phyloP scores from a whole-genome alignment of 2,329 filamentous ascomycete genomes.

The Pseudogymnoascus sp. region DNA sequence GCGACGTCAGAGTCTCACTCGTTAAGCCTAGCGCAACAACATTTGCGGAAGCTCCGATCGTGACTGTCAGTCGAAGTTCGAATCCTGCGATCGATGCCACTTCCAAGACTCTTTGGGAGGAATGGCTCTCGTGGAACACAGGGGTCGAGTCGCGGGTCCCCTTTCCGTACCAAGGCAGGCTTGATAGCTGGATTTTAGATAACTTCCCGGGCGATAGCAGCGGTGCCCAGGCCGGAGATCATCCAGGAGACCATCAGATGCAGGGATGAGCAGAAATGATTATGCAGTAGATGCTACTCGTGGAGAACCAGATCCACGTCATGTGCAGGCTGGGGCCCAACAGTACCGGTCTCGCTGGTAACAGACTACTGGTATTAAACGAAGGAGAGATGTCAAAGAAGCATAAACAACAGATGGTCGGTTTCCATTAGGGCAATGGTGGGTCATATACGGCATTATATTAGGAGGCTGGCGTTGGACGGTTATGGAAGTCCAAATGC shows the following conservation, averaged over 20 bases:
- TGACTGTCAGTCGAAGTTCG: constrained; percentile 46
- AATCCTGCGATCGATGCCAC: constrained; percentile 14
- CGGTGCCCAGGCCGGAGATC: background rate
- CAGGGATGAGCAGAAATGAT: background rate
- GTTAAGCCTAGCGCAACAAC: constrained; percentile 70
- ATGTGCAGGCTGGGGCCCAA: background rate
- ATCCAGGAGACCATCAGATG: constrained; percentile 2
- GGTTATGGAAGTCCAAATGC: background rate
- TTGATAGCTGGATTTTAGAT: constrained; percentile 24
- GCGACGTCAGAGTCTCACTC: constrained; percentile 53
- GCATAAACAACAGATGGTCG: background rate
- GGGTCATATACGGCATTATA: background rate
- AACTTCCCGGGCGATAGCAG: constrained; percentile 12
- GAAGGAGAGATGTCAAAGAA: background rate
- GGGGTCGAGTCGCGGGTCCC: constrained; percentile 13
- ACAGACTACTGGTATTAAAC: background rate
- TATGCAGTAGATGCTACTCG: background rate
- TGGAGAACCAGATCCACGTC: background rate
- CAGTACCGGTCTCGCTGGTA: background rate
- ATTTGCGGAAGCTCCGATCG: constrained; percentile 63
- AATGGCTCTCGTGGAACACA: constrained; percentile 9
- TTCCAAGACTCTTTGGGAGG: constrained; percentile 12
- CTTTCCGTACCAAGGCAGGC: constrained; percentile 21
- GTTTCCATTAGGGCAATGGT: background rate
- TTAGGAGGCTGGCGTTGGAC: background rate